Conservation (phyloP, 257 asterid genomes). For the Fraxinus excelsior region DNA sequence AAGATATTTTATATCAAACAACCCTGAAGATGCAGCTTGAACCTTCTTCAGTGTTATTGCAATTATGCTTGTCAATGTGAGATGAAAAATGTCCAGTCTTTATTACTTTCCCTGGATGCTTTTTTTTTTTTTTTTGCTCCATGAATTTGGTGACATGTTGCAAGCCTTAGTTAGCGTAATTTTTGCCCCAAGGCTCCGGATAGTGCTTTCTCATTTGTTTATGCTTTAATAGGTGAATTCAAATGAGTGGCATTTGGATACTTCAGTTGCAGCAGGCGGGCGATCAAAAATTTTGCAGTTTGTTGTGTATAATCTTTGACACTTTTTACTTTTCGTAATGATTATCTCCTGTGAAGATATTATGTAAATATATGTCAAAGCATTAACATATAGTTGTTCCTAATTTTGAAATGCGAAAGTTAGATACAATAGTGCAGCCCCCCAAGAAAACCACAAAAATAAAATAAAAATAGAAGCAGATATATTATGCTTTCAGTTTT, state of each 20-base stretch:
- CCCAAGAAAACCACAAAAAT: neutral
- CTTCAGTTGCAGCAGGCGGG: slow-evolving; percentile 95
- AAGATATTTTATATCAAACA: neutral
- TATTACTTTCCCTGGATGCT: slow-evolving; percentile 20
- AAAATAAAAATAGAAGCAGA: neutral
- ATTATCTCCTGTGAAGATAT: slow-evolving; percentile 9
- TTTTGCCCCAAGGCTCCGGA: slow-evolving; percentile 11
- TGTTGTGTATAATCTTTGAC: slow-evolving; percentile 84
- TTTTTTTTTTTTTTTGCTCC: no score
- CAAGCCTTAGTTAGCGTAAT: neutral
- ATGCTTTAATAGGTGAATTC: slow-evolving; percentile 77
- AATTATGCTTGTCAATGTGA: neutral
- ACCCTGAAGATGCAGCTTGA: neutral
- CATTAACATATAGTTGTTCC: no score
- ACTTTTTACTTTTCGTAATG: slow-evolving; percentile 17
- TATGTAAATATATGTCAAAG: no score
- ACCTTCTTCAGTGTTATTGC: neutral
- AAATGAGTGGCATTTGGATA: slow-evolving; percentile 98
- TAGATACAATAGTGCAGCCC: neutral
- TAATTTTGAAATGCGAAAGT: neutral
- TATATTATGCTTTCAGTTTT: neutral
- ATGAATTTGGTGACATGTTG: neutral
- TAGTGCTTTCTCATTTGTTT: slow-evolving; percentile 18
- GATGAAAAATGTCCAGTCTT: slow-evolving; percentile 12
- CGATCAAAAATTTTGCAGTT: slow-evolving; percentile 92